Evolutionary conservation across 495 filamentous ascomycete species (phyloP).

Genomic region (Chaetomidium leptoderma): DNA sequence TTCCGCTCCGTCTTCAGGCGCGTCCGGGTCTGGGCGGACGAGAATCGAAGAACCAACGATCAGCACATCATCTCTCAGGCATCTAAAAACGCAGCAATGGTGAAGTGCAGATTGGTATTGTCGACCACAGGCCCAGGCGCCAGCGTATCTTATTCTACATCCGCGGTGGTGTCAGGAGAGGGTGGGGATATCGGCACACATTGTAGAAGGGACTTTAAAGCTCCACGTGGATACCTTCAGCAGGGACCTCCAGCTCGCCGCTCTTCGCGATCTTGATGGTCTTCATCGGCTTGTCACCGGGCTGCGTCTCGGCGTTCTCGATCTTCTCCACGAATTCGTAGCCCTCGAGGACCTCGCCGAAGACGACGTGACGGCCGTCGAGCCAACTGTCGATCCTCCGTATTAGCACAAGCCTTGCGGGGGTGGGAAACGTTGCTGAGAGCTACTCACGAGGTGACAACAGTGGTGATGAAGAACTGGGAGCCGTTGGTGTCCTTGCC

Average conservation of each 20-base stretch:
- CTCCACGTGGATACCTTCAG: slow-evolving; percentile 98
- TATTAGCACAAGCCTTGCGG: slow-evolving; percentile 28
- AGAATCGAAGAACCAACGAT: slow-evolving; percentile 10
- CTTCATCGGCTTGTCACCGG: slow-evolving; percentile 67
- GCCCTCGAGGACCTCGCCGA: slow-evolving; percentile 86
- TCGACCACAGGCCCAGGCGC: background rate
- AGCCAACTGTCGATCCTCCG: slow-evolving; percentile 59
- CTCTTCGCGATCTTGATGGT: slow-evolving; percentile 87
- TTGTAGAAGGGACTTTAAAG: slow-evolving; percentile 55
- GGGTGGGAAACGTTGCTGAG: background rate
- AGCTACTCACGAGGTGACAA: slow-evolving; percentile 65
- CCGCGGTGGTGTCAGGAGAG: slow-evolving; percentile 2
- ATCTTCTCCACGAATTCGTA: slow-evolving; percentile 88
- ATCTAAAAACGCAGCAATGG: background rate
- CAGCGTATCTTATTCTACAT: slow-evolving; percentile 15
- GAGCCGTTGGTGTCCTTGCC: slow-evolving; percentile 98
- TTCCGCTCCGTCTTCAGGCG: slow-evolving; percentile 3
- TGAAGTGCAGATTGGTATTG: background rate
- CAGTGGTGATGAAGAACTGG: slow-evolving; percentile 96
- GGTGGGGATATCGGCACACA: slow-evolving; percentile 8
- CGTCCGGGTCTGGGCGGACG: slow-evolving; percentile 12
- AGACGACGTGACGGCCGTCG: slow-evolving; percentile 85
- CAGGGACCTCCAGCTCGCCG: slow-evolving; percentile 80
- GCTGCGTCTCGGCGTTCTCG: slow-evolving; percentile 67
- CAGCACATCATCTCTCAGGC: slow-evolving; percentile 15